Evolutionary conservation across 305 asterid genomes (phyloP).

Genomic region (Fraxinus dipetala): DNA sequence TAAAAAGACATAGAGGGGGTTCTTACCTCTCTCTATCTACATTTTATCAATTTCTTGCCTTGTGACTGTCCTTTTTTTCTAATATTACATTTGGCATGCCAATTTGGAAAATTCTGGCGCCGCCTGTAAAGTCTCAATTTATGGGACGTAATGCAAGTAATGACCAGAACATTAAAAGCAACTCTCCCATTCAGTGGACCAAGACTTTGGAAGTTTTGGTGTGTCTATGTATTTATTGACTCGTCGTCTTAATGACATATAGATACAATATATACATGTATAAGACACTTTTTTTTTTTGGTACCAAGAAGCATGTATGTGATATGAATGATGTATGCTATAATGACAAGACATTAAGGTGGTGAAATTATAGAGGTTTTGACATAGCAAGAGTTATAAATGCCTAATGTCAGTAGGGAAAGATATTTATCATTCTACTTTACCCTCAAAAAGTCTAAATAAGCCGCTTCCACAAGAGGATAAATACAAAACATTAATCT

Average conservation of each 20-base stretch:
- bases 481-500: too few species aligned
- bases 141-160: not conserved
- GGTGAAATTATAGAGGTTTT: not conserved
- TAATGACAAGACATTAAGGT: not conserved
- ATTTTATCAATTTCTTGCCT: too few species aligned
- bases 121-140: not conserved
- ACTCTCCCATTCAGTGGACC: not conserved
- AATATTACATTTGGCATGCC: not conserved
- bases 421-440: not conserved
- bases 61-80: not conserved
- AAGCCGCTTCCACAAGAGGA: not conserved
- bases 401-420: not conserved
- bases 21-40: too few species aligned
- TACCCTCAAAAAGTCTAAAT: not conserved
- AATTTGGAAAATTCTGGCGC: slow-evolving; percentile 14
- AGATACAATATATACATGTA: not conserved
- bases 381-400: not conserved
- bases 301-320: not conserved
- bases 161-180: not conserved
- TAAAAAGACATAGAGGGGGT: too few species aligned
- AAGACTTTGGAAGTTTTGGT: not conserved
- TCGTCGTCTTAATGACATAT: not conserved
- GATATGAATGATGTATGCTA: too few species aligned
- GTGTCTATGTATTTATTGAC: not conserved
- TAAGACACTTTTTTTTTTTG: not conserved